These are phyloP conservation scores for Picea abies DNA, from an alignment of 83 land plant species.

Conservation along the genomic window DNA sequence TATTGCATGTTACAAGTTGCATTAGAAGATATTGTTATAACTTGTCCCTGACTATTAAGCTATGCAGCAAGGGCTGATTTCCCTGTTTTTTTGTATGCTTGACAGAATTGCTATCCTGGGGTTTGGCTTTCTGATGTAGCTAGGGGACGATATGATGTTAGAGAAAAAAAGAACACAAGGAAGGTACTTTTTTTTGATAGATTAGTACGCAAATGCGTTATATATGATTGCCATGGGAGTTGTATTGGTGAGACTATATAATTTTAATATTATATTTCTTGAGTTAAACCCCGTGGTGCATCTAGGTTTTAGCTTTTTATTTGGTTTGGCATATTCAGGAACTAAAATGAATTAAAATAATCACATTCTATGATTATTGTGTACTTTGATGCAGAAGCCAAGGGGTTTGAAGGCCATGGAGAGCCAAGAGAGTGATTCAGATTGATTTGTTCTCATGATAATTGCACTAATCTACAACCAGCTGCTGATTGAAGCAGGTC, in stretches of 20 bases:
- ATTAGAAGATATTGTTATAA: not conserved
- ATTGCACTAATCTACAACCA: not conserved
- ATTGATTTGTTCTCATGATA: constrained; percentile 21
- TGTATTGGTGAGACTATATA: not conserved
- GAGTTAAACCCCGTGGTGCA: not conserved
- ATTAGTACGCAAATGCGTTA: not conserved
- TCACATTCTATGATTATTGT: not conserved
- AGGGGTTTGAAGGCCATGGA: constrained; percentile 76
- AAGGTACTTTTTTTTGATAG: not conserved
- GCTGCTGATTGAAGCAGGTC: not conserved
- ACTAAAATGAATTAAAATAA: not conserved
- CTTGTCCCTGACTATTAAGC: not conserved
- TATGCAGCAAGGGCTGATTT: not conserved
- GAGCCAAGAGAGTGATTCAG: constrained; percentile 63
- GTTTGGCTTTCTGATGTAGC: constrained; percentile 11
- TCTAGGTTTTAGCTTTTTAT: not conserved
- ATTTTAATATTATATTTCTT: not conserved
- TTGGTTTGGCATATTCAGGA: not conserved
- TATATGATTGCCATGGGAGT: not conserved
- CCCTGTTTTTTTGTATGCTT: not conserved
- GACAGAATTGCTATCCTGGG: constrained; percentile 10
- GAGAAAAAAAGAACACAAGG: not conserved
- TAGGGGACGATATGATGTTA: constrained; percentile 1
- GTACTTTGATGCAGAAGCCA: constrained; percentile 47
- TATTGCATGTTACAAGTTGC: not conserved